Conservation (phyloP, 441 rosid genomes). For the Mallotus japonicus region DNA sequence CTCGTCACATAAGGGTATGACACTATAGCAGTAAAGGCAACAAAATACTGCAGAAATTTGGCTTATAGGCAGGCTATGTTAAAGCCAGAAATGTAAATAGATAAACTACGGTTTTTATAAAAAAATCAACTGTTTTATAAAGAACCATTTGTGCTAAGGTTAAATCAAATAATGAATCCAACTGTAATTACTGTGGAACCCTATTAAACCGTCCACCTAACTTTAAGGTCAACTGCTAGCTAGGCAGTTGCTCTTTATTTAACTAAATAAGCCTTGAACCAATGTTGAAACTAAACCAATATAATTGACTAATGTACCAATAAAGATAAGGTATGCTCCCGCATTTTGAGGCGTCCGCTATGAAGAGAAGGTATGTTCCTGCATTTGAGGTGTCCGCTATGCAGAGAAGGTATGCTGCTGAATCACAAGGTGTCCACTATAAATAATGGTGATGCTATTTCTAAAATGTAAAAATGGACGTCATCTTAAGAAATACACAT, state of each 20-base stretch:
- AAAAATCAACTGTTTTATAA: too few species aligned
- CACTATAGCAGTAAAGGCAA: not conserved
- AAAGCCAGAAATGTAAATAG: too few species aligned
- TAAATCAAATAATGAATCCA: not conserved
- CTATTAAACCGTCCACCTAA: too few species aligned
- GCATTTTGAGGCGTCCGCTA: not conserved
- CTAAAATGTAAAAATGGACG: conserved; percentile 7
- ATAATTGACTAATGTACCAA: not conserved
- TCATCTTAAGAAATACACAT: conserved; percentile 1
- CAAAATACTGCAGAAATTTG: not conserved
- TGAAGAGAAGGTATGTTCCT: not conserved
- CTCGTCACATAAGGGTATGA: not conserved
- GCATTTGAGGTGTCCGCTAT: not conserved
- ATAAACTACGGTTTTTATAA: too few species aligned
- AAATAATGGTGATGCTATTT: not conserved
- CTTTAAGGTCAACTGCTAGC: not conserved
- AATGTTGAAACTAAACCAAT: not conserved
- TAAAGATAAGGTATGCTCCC: not conserved
- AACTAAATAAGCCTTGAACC: not conserved
- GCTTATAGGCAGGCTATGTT: too few species aligned
- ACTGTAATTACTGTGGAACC: too few species aligned
- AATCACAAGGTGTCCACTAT: not conserved
- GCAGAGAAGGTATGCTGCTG: not conserved
- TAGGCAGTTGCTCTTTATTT: not conserved
- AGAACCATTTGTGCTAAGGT: not conserved